phyloP scores from a whole-genome alignment of 805 yeast genomes.

The Priceomyces melissophilus region DNA sequence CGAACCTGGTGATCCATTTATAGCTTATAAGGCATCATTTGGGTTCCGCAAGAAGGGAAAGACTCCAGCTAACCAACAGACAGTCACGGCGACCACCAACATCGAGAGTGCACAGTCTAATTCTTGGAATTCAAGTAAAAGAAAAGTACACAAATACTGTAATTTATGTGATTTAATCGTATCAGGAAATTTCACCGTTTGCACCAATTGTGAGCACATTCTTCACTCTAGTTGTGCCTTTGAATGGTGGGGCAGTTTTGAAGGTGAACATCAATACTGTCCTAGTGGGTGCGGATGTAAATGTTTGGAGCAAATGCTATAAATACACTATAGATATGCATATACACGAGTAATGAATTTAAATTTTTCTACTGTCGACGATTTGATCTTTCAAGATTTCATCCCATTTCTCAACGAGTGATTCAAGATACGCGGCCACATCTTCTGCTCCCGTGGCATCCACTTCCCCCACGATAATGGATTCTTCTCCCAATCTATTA shows the following conservation, averaged over 20 bases:
- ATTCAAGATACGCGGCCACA: conserved; percentile 61
- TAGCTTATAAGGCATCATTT: conserved; percentile 33
- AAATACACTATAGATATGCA: neutral
- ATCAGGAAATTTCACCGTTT: conserved; percentile 57
- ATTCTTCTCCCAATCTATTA: conserved; percentile 60
- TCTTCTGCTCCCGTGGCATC: conserved; percentile 65
- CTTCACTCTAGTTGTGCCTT: conserved; percentile 76
- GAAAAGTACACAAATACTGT: conserved; percentile 45
- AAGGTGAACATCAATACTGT: conserved; percentile 45
- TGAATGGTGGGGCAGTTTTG: conserved; percentile 65
- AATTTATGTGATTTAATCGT: conserved; percentile 63
- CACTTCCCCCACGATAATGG: conserved; percentile 51
- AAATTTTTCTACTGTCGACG: conserved; percentile 41
- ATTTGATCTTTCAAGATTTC: conserved; percentile 71
- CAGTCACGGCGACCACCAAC: conserved; percentile 23
- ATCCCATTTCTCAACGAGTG: conserved; percentile 67
- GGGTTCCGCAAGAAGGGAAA: conserved; percentile 24
- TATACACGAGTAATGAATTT: conserved; percentile 1
- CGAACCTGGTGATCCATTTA: conserved; percentile 19
- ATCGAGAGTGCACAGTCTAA: conserved; percentile 19
- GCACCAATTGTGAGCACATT: conserved; percentile 75
- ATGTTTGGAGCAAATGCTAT: conserved; percentile 42
- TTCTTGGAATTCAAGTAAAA: conserved; percentile 29
- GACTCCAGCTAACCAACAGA: conserved; percentile 16
- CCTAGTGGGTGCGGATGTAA: conserved; percentile 84